phyloP scores from a whole-genome alignment of 805 yeast species.

The Pichia deserticola region DNA sequence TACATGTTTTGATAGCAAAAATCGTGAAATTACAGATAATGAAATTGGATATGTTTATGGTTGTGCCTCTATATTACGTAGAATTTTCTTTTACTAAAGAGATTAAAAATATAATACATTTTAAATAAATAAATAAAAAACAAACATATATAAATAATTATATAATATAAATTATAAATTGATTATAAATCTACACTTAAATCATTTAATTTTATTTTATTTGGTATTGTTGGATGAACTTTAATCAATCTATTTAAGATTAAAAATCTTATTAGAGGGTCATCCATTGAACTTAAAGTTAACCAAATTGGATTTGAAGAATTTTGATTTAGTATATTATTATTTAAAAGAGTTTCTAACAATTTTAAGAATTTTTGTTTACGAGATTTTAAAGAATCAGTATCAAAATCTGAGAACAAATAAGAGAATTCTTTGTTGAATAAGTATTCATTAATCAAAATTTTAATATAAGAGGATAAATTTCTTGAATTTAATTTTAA shows the following conservation, averaged over 20 bases:
- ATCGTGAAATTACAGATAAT: slow-evolving; percentile 26
- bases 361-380: slow-evolving; percentile 22
- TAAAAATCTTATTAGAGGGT: slow-evolving; percentile 28
- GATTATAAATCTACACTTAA: slow-evolving; percentile 6
- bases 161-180: background rate
- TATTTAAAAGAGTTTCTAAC: slow-evolving; percentile 26
- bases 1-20: slow-evolving; percentile 34
- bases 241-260: slow-evolving; percentile 23
- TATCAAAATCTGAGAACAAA: slow-evolving; percentile 14
- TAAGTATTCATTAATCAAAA: slow-evolving; percentile 23
- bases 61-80: slow-evolving; percentile 41
- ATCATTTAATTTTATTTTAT: slow-evolving; percentile 23
- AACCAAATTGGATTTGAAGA: slow-evolving; percentile 7
- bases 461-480: slow-evolving; percentile 20
- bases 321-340: slow-evolving; percentile 11
- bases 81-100: slow-evolving; percentile 31
- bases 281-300: slow-evolving; percentile 26
- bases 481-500: slow-evolving; percentile 17
- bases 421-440: slow-evolving; percentile 18
- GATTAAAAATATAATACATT: background rate
- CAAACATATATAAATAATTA: background rate
- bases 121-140: background rate
- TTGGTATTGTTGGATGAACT: slow-evolving; percentile 22
- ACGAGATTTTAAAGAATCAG: slow-evolving; percentile 14
- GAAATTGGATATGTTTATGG: slow-evolving; percentile 40